Evolutionary conservation across 805 yeast species (phyloP).

Genomic region (Sugiyamaella americana): DNA sequence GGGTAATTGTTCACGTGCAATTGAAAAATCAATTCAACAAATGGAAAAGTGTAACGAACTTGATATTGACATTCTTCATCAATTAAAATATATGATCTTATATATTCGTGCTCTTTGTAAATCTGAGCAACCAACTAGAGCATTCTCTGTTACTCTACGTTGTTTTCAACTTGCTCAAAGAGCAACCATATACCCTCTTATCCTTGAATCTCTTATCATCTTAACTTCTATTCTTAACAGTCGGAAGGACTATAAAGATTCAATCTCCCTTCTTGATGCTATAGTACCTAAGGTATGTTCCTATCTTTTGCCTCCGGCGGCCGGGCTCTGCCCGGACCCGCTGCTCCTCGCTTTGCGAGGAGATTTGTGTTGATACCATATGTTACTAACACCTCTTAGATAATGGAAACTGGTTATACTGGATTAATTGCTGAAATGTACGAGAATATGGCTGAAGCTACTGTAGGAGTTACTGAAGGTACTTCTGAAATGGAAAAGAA

Average conservation of each 20-base stretch:
- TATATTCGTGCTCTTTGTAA: slow-evolving; percentile 39
- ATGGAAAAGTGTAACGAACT: slow-evolving; percentile 40
- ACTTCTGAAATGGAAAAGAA: background rate
- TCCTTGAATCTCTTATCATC: slow-evolving; percentile 43
- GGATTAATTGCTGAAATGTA: slow-evolving; percentile 38
- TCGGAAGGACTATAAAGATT: slow-evolving; percentile 41
- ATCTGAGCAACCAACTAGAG: slow-evolving; percentile 39
- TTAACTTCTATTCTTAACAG: slow-evolving; percentile 42
- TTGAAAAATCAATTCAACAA: slow-evolving; percentile 38
- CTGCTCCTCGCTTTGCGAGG: background rate
- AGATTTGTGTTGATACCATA: no score
- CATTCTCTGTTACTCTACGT: slow-evolving; percentile 44
- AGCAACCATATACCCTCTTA: slow-evolving; percentile 41
- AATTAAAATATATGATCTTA: slow-evolving; percentile 43
- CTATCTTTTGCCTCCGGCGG: background rate
- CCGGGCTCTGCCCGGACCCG: background rate
- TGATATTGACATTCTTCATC: slow-evolving; percentile 48
- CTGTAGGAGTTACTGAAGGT: slow-evolving; percentile 15
- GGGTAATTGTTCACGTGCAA: slow-evolving; percentile 12
- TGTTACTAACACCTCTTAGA: no score
- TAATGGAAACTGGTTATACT: slow-evolving; percentile 37
- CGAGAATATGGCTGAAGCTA: slow-evolving; percentile 30
- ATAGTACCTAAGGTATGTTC: slow-evolving; percentile 35
- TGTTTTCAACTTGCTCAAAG: slow-evolving; percentile 44
- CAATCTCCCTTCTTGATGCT: slow-evolving; percentile 36